Evolutionary conservation across 2,329 filamentous ascomycete genomes (phyloP).

Genomic region (Sclerotinia sclerotiorum): DNA sequence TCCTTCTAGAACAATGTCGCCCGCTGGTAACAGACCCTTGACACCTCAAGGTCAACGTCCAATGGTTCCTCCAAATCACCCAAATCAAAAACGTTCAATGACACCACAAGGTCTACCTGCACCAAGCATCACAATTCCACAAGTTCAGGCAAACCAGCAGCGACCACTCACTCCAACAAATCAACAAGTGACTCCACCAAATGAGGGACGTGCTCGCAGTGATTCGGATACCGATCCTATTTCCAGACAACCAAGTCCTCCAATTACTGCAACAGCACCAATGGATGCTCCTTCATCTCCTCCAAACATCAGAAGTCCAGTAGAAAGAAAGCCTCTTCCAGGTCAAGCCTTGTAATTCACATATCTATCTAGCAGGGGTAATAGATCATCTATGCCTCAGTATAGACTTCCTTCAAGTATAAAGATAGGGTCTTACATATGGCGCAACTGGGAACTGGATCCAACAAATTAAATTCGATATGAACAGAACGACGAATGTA

Average conservation of each 20-base stretch:
- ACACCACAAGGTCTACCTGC: constrained; percentile 13
- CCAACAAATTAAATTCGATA: constrained; percentile 23
- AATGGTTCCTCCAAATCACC: constrained; percentile 13
- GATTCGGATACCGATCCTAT: constrained; percentile 32
- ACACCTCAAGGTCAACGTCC: constrained; percentile 19
- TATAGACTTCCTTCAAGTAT: constrained; percentile 10
- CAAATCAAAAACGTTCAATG: constrained; percentile 23
- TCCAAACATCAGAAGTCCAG: constrained; percentile 10
- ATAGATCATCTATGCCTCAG: not conserved
- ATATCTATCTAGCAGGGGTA: constrained; percentile 19
- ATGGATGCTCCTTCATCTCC: constrained; percentile 20
- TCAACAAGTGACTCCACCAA: constrained; percentile 14
- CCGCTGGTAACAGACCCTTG: constrained; percentile 24
- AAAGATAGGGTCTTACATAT: constrained; percentile 23
- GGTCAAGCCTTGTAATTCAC: constrained; percentile 38
- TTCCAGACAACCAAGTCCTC: constrained; percentile 30
- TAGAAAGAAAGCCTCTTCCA: constrained; percentile 38
- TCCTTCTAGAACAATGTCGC: constrained; percentile 24
- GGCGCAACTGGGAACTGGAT: constrained; percentile 19
- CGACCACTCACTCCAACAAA: not conserved
- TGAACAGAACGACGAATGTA: constrained; percentile 32
- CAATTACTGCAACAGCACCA: constrained; percentile 33
- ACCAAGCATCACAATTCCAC: constrained; percentile 17
- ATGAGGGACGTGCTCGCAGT: constrained; percentile 30
- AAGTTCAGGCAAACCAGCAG: not conserved